These are phyloP conservation scores for Gastroboletus turbinatus DNA, from an alignment of 1,284 basidiomycete species.

Conservation along the genomic window DNA sequence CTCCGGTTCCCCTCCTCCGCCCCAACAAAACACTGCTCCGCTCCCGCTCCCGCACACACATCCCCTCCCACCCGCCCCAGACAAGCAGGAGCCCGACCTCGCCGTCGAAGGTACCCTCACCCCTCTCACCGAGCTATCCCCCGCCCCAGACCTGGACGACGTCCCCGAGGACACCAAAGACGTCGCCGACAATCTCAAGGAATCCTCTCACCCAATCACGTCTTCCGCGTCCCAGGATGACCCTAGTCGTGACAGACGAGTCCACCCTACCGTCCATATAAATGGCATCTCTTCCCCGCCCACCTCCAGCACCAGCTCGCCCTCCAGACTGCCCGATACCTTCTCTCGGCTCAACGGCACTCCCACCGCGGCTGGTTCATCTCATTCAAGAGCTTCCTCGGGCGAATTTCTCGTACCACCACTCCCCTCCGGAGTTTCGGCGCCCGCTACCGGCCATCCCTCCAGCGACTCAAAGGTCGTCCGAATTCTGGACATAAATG, in stretches of 20 bases:
- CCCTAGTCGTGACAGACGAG: constrained; percentile 18
- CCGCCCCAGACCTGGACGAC: constrained; percentile 52
- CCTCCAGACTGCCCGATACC: constrained; percentile 23
- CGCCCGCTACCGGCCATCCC: constrained; percentile 1
- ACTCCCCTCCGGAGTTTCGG: constrained; percentile 18
- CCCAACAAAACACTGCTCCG: constrained; percentile 13
- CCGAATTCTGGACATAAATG: constrained; percentile 62
- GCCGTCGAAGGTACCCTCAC: constrained; percentile 45
- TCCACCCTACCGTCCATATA: constrained; percentile 18
- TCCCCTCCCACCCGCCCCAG: constrained; percentile 5
- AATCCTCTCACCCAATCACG: background rate
- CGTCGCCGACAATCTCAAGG: constrained; percentile 19
- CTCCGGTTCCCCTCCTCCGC: constrained; percentile 28
- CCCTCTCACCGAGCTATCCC: constrained; percentile 69
- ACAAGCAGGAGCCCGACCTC: constrained; percentile 29
- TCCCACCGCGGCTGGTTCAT: constrained; percentile 9
- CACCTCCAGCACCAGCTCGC: constrained; percentile 20
- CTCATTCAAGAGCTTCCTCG: constrained; percentile 31
- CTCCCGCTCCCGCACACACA: constrained; percentile 2
- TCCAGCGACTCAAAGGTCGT: constrained; percentile 51
- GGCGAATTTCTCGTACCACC: constrained; percentile 26
- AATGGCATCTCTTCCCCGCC: constrained; percentile 28
- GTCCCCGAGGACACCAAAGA: constrained; percentile 33
- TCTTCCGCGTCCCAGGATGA: constrained; percentile 14
- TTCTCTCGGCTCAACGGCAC: constrained; percentile 22